Evolutionary conservation across 495 filamentous ascomycete species (phyloP).

Genomic region (Xeromyces bisporus): DNA sequence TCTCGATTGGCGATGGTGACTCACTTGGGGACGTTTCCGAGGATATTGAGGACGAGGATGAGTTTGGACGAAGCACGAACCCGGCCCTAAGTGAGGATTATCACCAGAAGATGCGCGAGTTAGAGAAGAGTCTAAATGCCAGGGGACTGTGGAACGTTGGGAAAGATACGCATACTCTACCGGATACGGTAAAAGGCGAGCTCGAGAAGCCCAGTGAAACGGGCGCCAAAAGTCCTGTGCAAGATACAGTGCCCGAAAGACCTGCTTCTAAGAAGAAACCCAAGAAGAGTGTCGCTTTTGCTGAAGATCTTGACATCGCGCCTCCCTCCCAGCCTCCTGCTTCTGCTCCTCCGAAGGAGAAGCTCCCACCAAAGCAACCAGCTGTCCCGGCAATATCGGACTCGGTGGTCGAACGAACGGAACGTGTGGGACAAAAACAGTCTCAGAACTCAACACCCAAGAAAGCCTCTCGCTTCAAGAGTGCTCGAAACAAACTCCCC

Average conservation of each 20-base stretch:
- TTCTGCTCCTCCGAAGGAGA: slow-evolving; percentile 11
- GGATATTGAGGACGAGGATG: slow-evolving; percentile 42
- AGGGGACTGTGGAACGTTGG: slow-evolving; percentile 37
- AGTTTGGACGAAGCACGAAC: slow-evolving; percentile 50
- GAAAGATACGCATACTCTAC: slow-evolving; percentile 22
- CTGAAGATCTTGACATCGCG: slow-evolving; percentile 57
- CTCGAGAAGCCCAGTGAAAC: slow-evolving; percentile 12
- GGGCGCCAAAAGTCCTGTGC: slow-evolving; percentile 5
- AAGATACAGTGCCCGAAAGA: slow-evolving; percentile 3
- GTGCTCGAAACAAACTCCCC: slow-evolving; percentile 10
- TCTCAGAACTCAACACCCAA: slow-evolving; percentile 14
- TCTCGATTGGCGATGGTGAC: slow-evolving; percentile 39
- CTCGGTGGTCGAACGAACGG: slow-evolving; percentile 32
- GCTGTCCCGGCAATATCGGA: slow-evolving; percentile 20
- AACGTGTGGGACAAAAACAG: slow-evolving; percentile 7
- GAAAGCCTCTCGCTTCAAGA: slow-evolving; percentile 29
- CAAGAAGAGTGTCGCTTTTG: slow-evolving; percentile 67
- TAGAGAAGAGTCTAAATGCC: slow-evolving; percentile 55
- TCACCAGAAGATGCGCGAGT: slow-evolving; percentile 58
- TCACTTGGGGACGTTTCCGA: slow-evolving; percentile 31
- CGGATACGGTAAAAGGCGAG: slow-evolving; percentile 17
- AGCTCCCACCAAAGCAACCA: slow-evolving; percentile 18
- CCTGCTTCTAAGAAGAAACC: slow-evolving; percentile 15
- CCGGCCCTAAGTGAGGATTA: slow-evolving; percentile 53
- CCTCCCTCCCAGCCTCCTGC: slow-evolving; percentile 18